Base-by-base conservation (phyloP, 2,329 filamentous ascomycete genomes). In the Microdochium paspali region DNA sequence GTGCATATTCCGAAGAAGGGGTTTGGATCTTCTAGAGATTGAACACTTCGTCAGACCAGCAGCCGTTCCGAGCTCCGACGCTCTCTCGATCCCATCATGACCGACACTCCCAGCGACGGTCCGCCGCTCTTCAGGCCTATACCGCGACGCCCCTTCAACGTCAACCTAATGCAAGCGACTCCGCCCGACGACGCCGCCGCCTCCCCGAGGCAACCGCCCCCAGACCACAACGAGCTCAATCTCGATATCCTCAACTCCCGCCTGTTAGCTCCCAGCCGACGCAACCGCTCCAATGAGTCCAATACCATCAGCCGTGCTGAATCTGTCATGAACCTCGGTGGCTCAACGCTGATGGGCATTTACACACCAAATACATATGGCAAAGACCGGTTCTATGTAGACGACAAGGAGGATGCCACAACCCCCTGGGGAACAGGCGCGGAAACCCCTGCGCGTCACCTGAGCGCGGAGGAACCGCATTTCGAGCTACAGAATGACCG, bases 291-390 rank as follows among this genome's bases (percentile, higher is more conserved):
- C 25, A 35, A 46, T 6, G 61, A 61, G 20, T 52, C 64, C 54
- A 49, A 56, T 44, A 67, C 76, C 46, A 71, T 80, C 54, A 84
- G 78, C 60, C 81, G 87, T 49, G 86, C 84, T 23, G 81, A 85
- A 54, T 95, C 89, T 10, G 79, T 89, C 49, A 72, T 90, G 60
- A 95, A 96, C 62, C 76, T 98, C 50, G 95, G 89, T 3, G 84
- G 87, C 10, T 90, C 89, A 2, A 95, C 93, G 0, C 77, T 98
- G 4, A 87, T 85, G 56, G 91, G 93, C 47, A 98, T 98, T 58
- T 98, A 95, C 71, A 83, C 82, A 10, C 82, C 81, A 6, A 79
- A 79, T 1, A 74, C 76, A 26, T 77, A 77, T 49, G 71, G 77
- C 42, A 65, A 66, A 53, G 67, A 76, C 54, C 64, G 71, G 58